phyloP scores from a whole-genome alignment of 176 grass and related monocot species.

The Musa itinerans region DNA sequence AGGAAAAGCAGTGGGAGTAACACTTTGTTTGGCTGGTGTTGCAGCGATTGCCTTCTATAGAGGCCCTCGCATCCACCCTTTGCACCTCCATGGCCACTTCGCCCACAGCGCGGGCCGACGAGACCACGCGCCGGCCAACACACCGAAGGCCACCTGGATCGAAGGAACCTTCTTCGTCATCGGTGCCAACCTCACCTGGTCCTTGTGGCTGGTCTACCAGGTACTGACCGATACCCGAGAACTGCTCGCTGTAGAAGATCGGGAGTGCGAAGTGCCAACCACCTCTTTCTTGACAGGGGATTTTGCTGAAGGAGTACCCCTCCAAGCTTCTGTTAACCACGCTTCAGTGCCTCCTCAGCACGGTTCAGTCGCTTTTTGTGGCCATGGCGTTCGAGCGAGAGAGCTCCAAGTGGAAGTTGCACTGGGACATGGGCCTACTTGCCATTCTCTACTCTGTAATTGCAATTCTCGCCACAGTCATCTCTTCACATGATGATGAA shows the following conservation, averaged over 20 bases:
- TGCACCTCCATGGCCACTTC: constrained; percentile 36
- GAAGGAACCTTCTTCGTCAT: constrained; percentile 52
- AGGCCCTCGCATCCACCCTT: constrained; percentile 33
- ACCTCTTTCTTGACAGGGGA: constrained; percentile 22
- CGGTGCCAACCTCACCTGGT: constrained; percentile 37
- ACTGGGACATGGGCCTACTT: constrained; percentile 35
- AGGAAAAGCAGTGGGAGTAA: constrained; percentile 36
- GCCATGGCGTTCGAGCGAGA: constrained; percentile 60
- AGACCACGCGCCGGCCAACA: neutral
- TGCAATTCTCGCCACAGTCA: neutral
- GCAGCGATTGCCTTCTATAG: constrained; percentile 41
- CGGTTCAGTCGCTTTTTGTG: constrained; percentile 51
- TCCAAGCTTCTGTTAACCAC: constrained; percentile 50
- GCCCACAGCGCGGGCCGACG: neutral
- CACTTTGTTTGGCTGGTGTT: constrained; percentile 43
- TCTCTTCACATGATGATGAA: neutral
- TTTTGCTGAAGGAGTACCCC: constrained; percentile 43
- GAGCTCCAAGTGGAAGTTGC: constrained; percentile 48
- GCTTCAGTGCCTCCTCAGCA: constrained; percentile 34
- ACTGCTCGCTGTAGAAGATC: neutral
- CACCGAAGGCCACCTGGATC: constrained; percentile 36
- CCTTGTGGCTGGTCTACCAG: constrained; percentile 63
- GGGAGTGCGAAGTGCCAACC: neutral
- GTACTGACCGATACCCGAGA: neutral
- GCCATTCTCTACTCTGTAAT: constrained; percentile 44